A percentile compares a stretch with the other conserved stretches of the same genome.
These are phyloP conservation scores for Populus deltoides DNA, from an alignment of 345 rosid species.

Conservation along the genomic window DNA sequence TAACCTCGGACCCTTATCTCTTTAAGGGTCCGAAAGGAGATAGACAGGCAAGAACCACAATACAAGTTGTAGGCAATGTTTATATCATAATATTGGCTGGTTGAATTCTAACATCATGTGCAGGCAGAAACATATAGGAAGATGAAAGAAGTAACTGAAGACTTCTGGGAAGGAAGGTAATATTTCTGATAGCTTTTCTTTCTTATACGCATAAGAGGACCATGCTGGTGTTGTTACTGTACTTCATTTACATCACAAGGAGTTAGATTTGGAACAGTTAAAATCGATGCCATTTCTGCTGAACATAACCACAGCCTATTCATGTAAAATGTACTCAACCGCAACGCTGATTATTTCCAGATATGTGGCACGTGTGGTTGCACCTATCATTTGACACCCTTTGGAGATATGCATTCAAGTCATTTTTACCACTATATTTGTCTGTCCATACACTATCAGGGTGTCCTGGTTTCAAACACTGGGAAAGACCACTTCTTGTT, in stretches of 20 bases:
- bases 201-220: neutral
- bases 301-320: neutral
- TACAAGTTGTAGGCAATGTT: neutral
- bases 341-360: neutral
- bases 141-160: constrained; percentile 72
- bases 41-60: constrained; percentile 54
- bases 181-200: neutral
- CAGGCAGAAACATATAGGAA: constrained; percentile 91
- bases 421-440: neutral
- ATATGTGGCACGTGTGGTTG: neutral
- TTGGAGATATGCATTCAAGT: neutral
- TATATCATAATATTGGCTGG: neutral
- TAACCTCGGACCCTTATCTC: constrained; percentile 79
- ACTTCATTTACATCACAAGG: neutral
- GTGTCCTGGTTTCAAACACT: neutral
- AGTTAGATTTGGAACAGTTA: neutral
- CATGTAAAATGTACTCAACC: neutral
- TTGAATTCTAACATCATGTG: constrained; percentile 22
- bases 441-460: no score
- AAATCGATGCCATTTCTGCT: neutral
- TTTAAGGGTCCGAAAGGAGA: constrained; percentile 93
- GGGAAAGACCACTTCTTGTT: neutral
- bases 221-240: neutral
- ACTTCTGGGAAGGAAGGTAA: constrained; percentile 93
- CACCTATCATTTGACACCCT: neutral